Conservation (phyloP, 352 stramenopile species). For the Aphanomyces euteiches region DNA sequence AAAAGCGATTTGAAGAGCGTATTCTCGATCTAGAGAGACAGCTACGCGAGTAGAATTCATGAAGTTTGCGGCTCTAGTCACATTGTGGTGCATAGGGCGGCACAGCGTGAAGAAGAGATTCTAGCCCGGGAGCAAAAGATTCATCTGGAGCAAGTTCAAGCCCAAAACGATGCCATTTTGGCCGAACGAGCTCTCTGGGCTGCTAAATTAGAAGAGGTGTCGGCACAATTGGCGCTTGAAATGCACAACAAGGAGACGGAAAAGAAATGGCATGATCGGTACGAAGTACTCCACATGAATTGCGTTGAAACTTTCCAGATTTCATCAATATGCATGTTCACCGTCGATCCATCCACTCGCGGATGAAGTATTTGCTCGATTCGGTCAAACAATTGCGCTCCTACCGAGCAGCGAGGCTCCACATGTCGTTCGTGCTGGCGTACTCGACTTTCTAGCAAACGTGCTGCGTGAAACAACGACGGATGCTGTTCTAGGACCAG, state of each 20-base stretch:
- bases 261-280: slow-evolving; percentile 46
- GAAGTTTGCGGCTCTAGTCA: not conserved
- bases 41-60: slow-evolving; percentile 56
- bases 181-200: slow-evolving; percentile 49
- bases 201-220: slow-evolving; percentile 38
- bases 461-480: slow-evolving; percentile 52
- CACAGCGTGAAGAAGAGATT: slow-evolving; percentile 52
- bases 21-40: slow-evolving; percentile 64
- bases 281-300: not conserved
- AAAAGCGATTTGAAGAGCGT: slow-evolving; percentile 54
- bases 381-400: slow-evolving; percentile 66
- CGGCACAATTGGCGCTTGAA: slow-evolving; percentile 52
- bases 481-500: slow-evolving; percentile 58
- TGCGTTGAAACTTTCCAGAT: not conserved
- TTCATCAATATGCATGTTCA: slow-evolving; percentile 7
- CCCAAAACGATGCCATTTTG: slow-evolving; percentile 48
- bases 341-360: slow-evolving; percentile 18
- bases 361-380: slow-evolving; percentile 61
- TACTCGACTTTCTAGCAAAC: slow-evolving; percentile 60
- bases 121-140: slow-evolving; percentile 50
- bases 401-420: slow-evolving; percentile 46
- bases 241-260: slow-evolving; percentile 69
- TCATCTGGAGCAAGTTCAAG: slow-evolving; percentile 60
- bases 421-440: slow-evolving; percentile 47
- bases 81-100: slow-evolving; percentile 38